Percentiles rank a stretch among this genome's conserved stretches.
These are phyloP conservation scores for Beauveria sp. DNA, from an alignment of 2,329 filamentous ascomycete species.

Conservation along the genomic window DNA sequence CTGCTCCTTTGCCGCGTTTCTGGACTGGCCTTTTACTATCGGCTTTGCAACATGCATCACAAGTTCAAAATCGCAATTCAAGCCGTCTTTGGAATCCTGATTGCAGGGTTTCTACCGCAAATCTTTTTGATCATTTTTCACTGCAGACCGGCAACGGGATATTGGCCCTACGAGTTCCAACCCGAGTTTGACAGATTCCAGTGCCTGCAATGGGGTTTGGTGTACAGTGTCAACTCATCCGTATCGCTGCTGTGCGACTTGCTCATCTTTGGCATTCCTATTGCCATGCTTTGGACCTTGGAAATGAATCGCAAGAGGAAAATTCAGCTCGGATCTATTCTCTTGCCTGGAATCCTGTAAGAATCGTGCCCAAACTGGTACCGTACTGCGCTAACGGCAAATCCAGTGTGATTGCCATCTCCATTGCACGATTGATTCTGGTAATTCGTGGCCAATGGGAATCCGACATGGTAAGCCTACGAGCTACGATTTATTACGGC, in stretches of 20 bases:
- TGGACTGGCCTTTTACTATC: constrained; percentile 43
- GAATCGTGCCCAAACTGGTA: constrained; percentile 13
- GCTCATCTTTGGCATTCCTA: constrained; percentile 41
- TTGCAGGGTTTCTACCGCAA: constrained; percentile 38
- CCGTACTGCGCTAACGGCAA: not conserved
- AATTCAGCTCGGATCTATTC: constrained; percentile 37
- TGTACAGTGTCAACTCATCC: constrained; percentile 43
- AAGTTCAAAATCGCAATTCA: constrained; percentile 28
- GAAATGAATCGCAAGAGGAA: constrained; percentile 36
- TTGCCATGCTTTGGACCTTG: constrained; percentile 37
- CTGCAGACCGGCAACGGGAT: constrained; percentile 40
- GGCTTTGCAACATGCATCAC: constrained; percentile 32
- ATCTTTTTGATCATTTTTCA: constrained; percentile 44
- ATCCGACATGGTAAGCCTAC: constrained; percentile 24
- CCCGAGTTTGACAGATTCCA: constrained; percentile 29
- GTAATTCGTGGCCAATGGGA: constrained; percentile 40
- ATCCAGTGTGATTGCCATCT: constrained; percentile 40
- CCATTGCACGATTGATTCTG: constrained; percentile 36
- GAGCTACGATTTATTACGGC: no score
- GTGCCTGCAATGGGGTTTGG: constrained; percentile 42
- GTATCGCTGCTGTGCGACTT: constrained; percentile 43
- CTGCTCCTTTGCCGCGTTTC: constrained; percentile 43
- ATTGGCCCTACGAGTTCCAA: constrained; percentile 46
- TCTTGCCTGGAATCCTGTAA: constrained; percentile 41
- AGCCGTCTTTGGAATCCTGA: constrained; percentile 27